Evolutionary conservation across 345 rosid species (phyloP), one percentile per base, ranked within the genome.

Genomic region (Corchorus capsularis): DNA sequence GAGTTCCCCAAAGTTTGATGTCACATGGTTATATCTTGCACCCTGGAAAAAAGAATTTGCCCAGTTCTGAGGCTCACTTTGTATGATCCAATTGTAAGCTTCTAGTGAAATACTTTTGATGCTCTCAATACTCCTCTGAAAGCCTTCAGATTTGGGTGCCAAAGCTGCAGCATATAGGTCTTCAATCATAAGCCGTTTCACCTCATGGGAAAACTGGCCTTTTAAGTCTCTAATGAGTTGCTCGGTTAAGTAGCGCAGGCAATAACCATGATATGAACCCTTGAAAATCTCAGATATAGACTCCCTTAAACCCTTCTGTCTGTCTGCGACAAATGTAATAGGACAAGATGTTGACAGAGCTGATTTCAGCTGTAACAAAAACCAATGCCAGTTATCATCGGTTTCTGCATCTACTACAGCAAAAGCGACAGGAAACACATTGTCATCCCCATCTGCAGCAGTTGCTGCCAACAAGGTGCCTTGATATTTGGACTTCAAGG

Each of bases 311-410:
- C 93, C 93, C 79, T 93, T 95, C 78, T 82, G 92, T 79, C 87
- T 80, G 77, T 93, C 99, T 0, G 98, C 97, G 12, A 95, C 89
- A 61, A 95, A 95, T 59, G 98, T 95, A 78, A 93, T 75, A 4
- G 86, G 89, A 62, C 89, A 85, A 63, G 96, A 62, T 4, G 90
- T 74, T 65, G 93, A 76, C 20, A 95, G 76, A 11, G 90, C 93
- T 68, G 89, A 73, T 87, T 87, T 91, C 80, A 93, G 75, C 78
- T 95, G 94, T 63, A 84, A 82, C 82, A 95, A 84, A 86, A 95
- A 95, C 99, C 99, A 95, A 81, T 84, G 88, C 99, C 99, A 95
- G 74, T 95, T 90, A 55, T 89, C 92, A 37, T 86, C 86, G 0
- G 86, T 91, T 81, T 95, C 98, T 6, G 89, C 84, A 80, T 93